Percentiles rank a stretch among this genome's conserved stretches.
phyloP scores from a whole-genome alignment of 2,329 filamentous ascomycete species.

The Phaeosphaeria sp. region DNA sequence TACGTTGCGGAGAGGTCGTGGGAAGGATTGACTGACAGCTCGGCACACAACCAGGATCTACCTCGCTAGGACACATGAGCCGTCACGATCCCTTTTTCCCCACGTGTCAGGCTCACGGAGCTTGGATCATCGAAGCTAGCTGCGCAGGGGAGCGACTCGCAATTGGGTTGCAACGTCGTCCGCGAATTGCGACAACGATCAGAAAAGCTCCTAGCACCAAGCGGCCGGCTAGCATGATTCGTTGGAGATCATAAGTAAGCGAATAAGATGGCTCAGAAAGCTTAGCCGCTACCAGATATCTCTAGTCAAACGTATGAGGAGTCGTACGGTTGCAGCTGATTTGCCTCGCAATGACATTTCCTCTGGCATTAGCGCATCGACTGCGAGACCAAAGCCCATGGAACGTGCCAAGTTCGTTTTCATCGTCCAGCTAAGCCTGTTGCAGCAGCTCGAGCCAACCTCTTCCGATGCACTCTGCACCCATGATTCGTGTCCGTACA shows the following conservation, averaged over 20 bases:
- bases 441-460: neutral
- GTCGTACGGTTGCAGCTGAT: neutral
- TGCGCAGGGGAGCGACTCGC: neutral
- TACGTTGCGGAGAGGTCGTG: neutral
- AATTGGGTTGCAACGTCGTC: neutral
- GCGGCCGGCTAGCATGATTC: neutral
- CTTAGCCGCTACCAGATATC: neutral
- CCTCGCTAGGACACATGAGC: neutral
- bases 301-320: neutral
- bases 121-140: neutral
- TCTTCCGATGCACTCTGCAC: neutral
- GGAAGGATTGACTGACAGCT: slow-evolving; percentile 12
- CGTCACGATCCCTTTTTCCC: neutral
- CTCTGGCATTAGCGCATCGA: neutral
- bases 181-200: neutral
- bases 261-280: neutral
- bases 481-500: neutral
- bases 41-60: slow-evolving; percentile 4
- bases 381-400: neutral
- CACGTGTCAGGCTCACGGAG: slow-evolving; percentile 2
- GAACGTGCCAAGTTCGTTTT: neutral
- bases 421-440: neutral
- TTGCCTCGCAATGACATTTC: neutral
- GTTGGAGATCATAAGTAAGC: neutral
- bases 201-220: neutral